Percentiles rank a stretch among this genome's conserved stretches.
Conservation (phyloP, 805 yeast genomes). For the Zygosaccharomyces pseudorouxii region DNA sequence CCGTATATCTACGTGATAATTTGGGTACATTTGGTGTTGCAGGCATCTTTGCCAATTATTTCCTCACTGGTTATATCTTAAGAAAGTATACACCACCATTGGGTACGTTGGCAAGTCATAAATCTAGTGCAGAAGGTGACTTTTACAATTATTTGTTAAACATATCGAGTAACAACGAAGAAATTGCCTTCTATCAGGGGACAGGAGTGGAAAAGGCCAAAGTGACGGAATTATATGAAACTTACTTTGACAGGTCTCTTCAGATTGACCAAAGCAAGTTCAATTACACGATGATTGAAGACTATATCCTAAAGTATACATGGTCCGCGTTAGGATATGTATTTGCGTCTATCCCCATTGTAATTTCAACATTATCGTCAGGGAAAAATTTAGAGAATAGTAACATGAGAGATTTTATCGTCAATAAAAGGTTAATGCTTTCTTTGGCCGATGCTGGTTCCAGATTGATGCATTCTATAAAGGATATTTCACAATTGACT, state of each 20-base stretch:
- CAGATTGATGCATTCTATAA: conserved; percentile 88
- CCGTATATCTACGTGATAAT: conserved; percentile 76
- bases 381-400: conserved; percentile 40
- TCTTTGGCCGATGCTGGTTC: conserved; percentile 94
- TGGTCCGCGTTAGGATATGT: conserved; percentile 96
- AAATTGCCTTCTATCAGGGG: conserved; percentile 91
- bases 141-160: conserved; percentile 83
- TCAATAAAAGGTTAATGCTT: conserved; percentile 84
- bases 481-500: conserved; percentile 84
- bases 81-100: conserved; percentile 78
- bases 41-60: conserved; percentile 78
- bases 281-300: conserved; percentile 70
- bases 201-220: conserved; percentile 69
- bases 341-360: conserved; percentile 85
- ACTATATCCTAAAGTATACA: conserved; percentile 79
- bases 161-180: conserved; percentile 84
- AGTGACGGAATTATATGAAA: conserved; percentile 53
- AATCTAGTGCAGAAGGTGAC: conserved; percentile 80
- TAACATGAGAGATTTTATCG: conserved; percentile 82
- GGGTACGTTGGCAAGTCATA: conserved; percentile 66
- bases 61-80: conserved; percentile 69
- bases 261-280: conserved; percentile 56
- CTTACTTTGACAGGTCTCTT: conserved; percentile 51
- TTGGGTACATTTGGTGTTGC: conserved; percentile 81
- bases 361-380: conserved; percentile 46